Conservation (phyloP, 192 early-diverging fungal species). For the Mortierella alpina region DNA sequence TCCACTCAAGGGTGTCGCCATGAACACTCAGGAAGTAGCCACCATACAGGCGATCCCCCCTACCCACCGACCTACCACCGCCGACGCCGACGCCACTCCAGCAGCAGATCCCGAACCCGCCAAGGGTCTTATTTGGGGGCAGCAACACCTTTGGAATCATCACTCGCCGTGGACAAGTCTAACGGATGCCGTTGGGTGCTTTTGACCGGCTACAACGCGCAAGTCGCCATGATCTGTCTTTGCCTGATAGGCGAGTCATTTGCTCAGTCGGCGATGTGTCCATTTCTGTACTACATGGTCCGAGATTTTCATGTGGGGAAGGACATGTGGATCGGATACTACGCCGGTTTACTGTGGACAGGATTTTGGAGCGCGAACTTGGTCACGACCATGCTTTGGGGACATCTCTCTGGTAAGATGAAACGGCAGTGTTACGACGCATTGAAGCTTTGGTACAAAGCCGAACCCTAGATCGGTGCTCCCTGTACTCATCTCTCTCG, state of each 20-base stretch:
- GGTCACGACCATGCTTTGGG: conserved; percentile 27
- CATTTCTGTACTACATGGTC: conserved; percentile 38
- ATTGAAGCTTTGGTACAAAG: too few species aligned
- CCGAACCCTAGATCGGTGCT: too few species aligned
- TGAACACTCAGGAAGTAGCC: too few species aligned
- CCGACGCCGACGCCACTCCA: background rate
- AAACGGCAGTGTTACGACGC: too few species aligned
- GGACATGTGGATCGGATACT: conserved; percentile 43
- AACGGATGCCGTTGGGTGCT: background rate
- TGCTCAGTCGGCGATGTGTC: conserved; percentile 32
- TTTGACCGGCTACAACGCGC: conserved; percentile 17
- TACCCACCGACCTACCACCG: background rate
- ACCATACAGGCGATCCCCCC: too few species aligned
- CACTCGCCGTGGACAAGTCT: background rate
- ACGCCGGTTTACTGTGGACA: conserved; percentile 33
- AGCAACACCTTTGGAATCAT: background rate
- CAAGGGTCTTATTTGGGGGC: background rate
- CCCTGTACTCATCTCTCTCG: too few species aligned
- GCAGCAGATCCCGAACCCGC: conserved; percentile 2
- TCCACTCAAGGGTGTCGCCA: background rate
- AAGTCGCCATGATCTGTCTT: conserved; percentile 29
- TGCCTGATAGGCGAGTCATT: conserved; percentile 31
- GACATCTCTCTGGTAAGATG: conserved; percentile 26
- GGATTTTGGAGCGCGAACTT: conserved; percentile 32
- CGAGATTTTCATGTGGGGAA: conserved; percentile 29